A percentile compares a stretch with the other conserved stretches of the same genome.
These are phyloP conservation scores for Chlorencoelia australis DNA, from an alignment of 2,329 filamentous ascomycete species.

Conservation along the genomic window DNA sequence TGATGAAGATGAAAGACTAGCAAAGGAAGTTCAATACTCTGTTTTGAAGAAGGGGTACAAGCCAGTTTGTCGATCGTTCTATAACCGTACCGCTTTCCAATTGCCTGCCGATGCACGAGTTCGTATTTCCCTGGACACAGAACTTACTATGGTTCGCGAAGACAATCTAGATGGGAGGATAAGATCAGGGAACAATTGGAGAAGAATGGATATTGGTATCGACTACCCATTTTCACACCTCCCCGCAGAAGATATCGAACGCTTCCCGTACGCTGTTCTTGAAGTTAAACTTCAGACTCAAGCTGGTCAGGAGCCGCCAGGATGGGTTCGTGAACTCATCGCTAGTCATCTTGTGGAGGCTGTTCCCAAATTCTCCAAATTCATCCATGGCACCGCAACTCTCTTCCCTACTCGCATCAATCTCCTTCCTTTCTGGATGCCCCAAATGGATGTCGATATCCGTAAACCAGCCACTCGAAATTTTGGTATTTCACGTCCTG, in stretches of 20 bases:
- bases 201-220: constrained; percentile 93
- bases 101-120: constrained; percentile 92
- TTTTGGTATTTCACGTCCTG: constrained; percentile 81
- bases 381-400: constrained; percentile 87
- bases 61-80: constrained; percentile 91
- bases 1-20: constrained; percentile 79
- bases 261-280: constrained; percentile 91
- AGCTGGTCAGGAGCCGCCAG: constrained; percentile 84
- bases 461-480: constrained; percentile 81
- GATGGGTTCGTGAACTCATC: constrained; percentile 92
- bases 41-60: constrained; percentile 77
- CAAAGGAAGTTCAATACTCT: constrained; percentile 88
- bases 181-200: constrained; percentile 82
- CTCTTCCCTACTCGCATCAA: constrained; percentile 83
- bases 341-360: constrained; percentile 92
- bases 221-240: constrained; percentile 91
- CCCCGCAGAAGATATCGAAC: constrained; percentile 71
- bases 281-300: constrained; percentile 98
- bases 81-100: constrained; percentile 97
- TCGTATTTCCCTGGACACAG: constrained; percentile 91
- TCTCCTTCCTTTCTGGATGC: constrained; percentile 91
- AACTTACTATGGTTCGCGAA: constrained; percentile 88
- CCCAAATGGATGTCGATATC: constrained; percentile 97
- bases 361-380: constrained; percentile 99
- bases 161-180: constrained; percentile 79